These are phyloP conservation scores for Fusarium keratoplasticum DNA, from an alignment of 2,329 filamentous ascomycete genomes.

Conservation along the genomic window DNA sequence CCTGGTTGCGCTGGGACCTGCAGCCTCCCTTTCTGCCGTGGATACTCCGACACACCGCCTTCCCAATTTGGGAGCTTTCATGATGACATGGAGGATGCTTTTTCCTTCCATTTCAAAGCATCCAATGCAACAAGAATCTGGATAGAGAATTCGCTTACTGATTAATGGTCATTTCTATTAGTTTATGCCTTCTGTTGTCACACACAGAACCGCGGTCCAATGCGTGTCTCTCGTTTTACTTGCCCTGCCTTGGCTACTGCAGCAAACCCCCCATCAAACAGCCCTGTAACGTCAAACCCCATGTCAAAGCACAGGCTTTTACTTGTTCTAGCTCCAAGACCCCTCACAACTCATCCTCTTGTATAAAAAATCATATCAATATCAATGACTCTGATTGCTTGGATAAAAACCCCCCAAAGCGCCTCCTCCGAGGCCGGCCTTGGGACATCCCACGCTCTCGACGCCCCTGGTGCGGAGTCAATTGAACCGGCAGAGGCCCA, in stretches of 20 bases:
- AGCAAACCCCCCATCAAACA: neutral
- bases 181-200: no score
- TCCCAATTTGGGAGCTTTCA: conserved; percentile 25
- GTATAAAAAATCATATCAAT: neutral
- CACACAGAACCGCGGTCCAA: neutral
- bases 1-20: conserved; percentile 37
- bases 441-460: conserved; percentile 17
- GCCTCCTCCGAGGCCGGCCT: conserved; percentile 25
- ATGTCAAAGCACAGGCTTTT: conserved; percentile 12
- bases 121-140: neutral
- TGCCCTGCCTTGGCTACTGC: neutral
- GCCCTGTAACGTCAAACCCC: neutral
- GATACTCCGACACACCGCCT: conserved; percentile 44
- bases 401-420: neutral
- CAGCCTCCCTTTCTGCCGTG: conserved; percentile 30
- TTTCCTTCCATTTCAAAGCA: neutral
- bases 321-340: conserved; percentile 3
- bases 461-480: conserved; percentile 28
- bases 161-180: neutral
- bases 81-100: conserved; percentile 17
- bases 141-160: neutral
- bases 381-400: neutral
- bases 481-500: conserved; percentile 8
- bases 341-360: neutral
- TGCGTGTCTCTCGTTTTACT: neutral